phyloP scores from a whole-genome alignment of 495 filamentous ascomycete genomes.

The Aspergillus egyptiacus region DNA sequence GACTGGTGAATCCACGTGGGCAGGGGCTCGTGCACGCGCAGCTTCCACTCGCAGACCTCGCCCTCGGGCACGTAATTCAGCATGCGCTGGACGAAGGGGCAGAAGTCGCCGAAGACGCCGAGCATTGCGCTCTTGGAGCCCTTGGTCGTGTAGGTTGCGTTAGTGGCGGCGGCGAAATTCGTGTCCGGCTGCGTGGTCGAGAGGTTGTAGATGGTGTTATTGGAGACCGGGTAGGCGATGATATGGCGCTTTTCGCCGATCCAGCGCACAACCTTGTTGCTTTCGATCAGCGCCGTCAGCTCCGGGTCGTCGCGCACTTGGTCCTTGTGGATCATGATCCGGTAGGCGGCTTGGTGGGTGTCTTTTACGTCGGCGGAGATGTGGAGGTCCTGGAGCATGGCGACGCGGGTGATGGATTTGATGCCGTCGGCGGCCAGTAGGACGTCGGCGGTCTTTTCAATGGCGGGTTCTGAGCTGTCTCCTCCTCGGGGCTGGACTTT shows the following conservation, averaged over 20 bases:
- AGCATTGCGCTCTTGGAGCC: slow-evolving; percentile 65
- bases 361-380: slow-evolving; percentile 56
- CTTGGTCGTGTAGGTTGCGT: slow-evolving; percentile 69
- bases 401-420: slow-evolving; percentile 56
- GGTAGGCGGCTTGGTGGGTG: slow-evolving; percentile 75
- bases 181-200: slow-evolving; percentile 68
- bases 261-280: slow-evolving; percentile 67
- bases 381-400: slow-evolving; percentile 53
- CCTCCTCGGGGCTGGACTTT: slow-evolving; percentile 53
- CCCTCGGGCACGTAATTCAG: slow-evolving; percentile 73
- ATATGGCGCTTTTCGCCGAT: slow-evolving; percentile 74
- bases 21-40: slow-evolving; percentile 63
- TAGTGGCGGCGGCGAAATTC: slow-evolving; percentile 65
- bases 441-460: slow-evolving; percentile 57
- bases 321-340: slow-evolving; percentile 69
- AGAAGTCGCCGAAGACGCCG: slow-evolving; percentile 62
- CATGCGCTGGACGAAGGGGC: slow-evolving; percentile 64
- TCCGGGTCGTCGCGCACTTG: slow-evolving; percentile 63
- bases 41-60: slow-evolving; percentile 76
- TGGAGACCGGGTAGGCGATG: slow-evolving; percentile 73
- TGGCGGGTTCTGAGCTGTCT: slow-evolving; percentile 41
- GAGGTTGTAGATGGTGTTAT: slow-evolving; percentile 73
- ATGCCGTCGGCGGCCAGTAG: slow-evolving; percentile 70
- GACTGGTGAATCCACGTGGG: slow-evolving; percentile 62
- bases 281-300: slow-evolving; percentile 59